These are phyloP conservation scores for Neonectria faginata DNA, from an alignment of 2,329 filamentous ascomycete genomes.

Conservation along the genomic window DNA sequence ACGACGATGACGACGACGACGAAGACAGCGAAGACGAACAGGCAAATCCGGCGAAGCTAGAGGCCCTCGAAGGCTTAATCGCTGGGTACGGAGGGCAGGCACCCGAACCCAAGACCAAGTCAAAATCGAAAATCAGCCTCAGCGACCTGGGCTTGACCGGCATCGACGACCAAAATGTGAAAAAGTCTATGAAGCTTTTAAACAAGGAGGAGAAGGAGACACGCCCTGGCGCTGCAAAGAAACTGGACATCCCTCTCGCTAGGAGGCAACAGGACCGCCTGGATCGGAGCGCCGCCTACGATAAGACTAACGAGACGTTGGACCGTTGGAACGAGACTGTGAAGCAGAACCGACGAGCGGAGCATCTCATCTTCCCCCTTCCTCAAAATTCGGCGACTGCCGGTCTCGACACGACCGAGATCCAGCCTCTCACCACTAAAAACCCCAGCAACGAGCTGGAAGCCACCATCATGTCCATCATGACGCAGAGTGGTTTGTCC, in stretches of 20 bases:
- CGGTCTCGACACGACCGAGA: conserved; percentile 71
- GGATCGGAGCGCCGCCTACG: conserved; percentile 84
- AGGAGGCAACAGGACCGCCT: conserved; percentile 88
- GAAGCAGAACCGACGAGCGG: conserved; percentile 90
- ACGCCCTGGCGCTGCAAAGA: conserved; percentile 64
- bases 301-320: conserved; percentile 91
- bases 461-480: conserved; percentile 85
- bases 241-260: conserved; percentile 84
- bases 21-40: conserved; percentile 62
- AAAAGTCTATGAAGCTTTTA: conserved; percentile 82
- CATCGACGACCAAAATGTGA: conserved; percentile 79
- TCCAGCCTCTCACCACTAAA: conserved; percentile 72
- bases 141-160: conserved; percentile 79
- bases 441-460: conserved; percentile 84
- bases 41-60: conserved; percentile 67
- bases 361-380: conserved; percentile 90
- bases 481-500: conserved; percentile 86
- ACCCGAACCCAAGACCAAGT: conserved; percentile 55
- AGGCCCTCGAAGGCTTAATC: conserved; percentile 76
- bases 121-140: conserved; percentile 76
- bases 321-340: conserved; percentile 95
- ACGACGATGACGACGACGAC: conserved; percentile 58
- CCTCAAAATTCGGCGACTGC: conserved; percentile 75
- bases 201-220: conserved; percentile 69
- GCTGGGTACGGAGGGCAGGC: conserved; percentile 74